These are phyloP conservation scores for Quercus phellos DNA, from an alignment of 331 rosid species.

Conservation along the genomic window DNA sequence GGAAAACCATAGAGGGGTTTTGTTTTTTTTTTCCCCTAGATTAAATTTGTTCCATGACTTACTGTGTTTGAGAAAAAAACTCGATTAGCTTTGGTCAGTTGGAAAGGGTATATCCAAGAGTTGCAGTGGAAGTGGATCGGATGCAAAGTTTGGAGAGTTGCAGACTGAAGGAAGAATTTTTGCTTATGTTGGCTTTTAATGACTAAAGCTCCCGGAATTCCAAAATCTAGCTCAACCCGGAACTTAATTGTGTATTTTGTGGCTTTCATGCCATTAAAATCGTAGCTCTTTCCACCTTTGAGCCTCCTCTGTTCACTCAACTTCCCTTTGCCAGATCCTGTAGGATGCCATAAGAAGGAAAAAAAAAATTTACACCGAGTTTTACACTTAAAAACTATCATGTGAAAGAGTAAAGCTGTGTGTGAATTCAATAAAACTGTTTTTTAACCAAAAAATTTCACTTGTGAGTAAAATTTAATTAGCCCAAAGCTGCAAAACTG, in stretches of 20 bases:
- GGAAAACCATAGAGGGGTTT: too few relatives aligned
- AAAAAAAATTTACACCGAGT: not conserved
- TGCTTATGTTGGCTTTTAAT: constrained; percentile 39
- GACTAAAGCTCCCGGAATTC: constrained; percentile 60
- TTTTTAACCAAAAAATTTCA: too few relatives aligned
- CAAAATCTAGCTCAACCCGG: constrained; percentile 40
- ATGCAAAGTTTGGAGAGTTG: constrained; percentile 31
- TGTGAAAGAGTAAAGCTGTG: too few relatives aligned
- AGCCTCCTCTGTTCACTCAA: constrained; percentile 38
- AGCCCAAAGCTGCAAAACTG: too few relatives aligned
- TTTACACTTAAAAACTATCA: not conserved
- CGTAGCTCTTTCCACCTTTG: constrained; percentile 23
- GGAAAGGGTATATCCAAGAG: constrained; percentile 64
- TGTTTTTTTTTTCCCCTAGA: too few relatives aligned
- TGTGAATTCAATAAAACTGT: too few relatives aligned
- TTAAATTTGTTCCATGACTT: constrained; percentile 6
- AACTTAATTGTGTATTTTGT: constrained; percentile 35
- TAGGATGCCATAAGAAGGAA: not conserved
- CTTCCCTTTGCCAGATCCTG: constrained; percentile 58
- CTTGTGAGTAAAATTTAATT: too few relatives aligned
- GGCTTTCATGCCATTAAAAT: constrained; percentile 30
- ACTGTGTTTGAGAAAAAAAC: constrained; percentile 69
- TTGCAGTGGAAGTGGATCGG: constrained; percentile 54
- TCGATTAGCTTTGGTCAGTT: constrained; percentile 27
- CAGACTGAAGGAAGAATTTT: constrained; percentile 46